A percentile compares a stretch with the other conserved stretches of the same genome.
phyloP scores from a whole-genome alignment of 768 basidiomycete genomes.

The Pleurotus eryngii region DNA sequence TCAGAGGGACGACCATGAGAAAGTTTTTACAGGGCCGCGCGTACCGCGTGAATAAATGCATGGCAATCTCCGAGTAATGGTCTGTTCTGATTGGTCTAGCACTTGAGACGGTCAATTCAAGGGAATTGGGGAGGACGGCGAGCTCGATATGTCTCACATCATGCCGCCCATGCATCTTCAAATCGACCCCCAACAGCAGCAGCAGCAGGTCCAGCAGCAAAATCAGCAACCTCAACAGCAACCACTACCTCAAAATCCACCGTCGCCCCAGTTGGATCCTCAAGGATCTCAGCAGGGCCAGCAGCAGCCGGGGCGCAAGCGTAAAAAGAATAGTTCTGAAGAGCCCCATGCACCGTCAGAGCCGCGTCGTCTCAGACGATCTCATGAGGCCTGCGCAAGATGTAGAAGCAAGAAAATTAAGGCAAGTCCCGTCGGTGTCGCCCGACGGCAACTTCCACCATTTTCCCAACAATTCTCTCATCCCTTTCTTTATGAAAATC shows the following conservation, averaged over 20 bases:
- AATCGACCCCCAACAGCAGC: slow-evolving; percentile 63
- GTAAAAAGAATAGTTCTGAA: slow-evolving; percentile 54
- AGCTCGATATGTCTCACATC: slow-evolving; percentile 15
- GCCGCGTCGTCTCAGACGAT: slow-evolving; percentile 78
- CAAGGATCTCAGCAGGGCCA: slow-evolving; percentile 14
- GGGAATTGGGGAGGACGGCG: slow-evolving; percentile 1
- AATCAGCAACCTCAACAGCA: slow-evolving; percentile 23
- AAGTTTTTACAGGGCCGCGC: no score
- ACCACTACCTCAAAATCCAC: slow-evolving; percentile 22
- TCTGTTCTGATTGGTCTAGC: background rate
- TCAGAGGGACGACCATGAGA: no score
- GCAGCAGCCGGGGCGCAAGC: slow-evolving; percentile 44
- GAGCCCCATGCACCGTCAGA: slow-evolving; percentile 59
- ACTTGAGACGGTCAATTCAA: background rate
- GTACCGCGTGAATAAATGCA: background rate
- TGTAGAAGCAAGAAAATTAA: slow-evolving; percentile 98
- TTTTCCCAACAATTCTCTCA: slow-evolving; percentile 9
- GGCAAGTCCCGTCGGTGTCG: slow-evolving; percentile 67
- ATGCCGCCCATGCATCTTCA: slow-evolving; percentile 41
- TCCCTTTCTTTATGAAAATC: slow-evolving; percentile 38
- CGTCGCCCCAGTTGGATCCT: slow-evolving; percentile 15
- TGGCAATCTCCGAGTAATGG: background rate
- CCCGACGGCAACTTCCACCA: slow-evolving; percentile 83
- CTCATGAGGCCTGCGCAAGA: slow-evolving; percentile 89
- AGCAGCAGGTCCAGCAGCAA: slow-evolving; percentile 42